phyloP scores from a whole-genome alignment of 768 basidiomycete species.

The Terana coerulea region DNA sequence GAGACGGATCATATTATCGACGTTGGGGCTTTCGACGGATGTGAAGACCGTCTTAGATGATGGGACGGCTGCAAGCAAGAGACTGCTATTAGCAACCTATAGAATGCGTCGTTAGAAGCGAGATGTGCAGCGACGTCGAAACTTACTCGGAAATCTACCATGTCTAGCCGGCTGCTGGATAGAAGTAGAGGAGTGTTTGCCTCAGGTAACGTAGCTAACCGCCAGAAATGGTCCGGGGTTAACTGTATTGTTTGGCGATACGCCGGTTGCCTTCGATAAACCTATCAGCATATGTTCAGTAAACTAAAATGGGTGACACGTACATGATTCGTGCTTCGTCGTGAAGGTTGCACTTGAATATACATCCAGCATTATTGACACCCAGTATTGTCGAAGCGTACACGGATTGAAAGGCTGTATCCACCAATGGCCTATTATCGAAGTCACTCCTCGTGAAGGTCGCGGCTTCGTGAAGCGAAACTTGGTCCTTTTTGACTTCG shows the following conservation, averaged over 20 bases:
- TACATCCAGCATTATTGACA: slow-evolving; percentile 48
- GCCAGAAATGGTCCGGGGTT: slow-evolving; percentile 44
- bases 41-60: slow-evolving; percentile 43
- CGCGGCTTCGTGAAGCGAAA: slow-evolving; percentile 9
- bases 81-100: neutral
- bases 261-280: slow-evolving; percentile 3
- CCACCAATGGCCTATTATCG: slow-evolving; percentile 15
- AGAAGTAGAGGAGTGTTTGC: slow-evolving; percentile 41
- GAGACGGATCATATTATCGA: slow-evolving; percentile 46
- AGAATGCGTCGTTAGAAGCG: no score
- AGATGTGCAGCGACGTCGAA: no score
- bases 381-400: slow-evolving; percentile 25
- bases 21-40: slow-evolving; percentile 42
- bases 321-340: slow-evolving; percentile 39
- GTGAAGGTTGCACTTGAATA: slow-evolving; percentile 44
- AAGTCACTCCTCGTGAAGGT: slow-evolving; percentile 13
- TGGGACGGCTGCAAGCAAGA: slow-evolving; percentile 16
- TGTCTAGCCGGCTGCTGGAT: slow-evolving; percentile 39
- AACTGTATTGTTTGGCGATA: neutral
- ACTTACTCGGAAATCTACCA: slow-evolving; percentile 58
- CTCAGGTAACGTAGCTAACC: slow-evolving; percentile 37
- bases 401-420: slow-evolving; percentile 22
- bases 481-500: neutral
- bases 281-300: neutral
- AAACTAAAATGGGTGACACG: slow-evolving; percentile 17